Conservation (phyloP, 805 yeast genomes). For the Saccharomyces jurei region DNA sequence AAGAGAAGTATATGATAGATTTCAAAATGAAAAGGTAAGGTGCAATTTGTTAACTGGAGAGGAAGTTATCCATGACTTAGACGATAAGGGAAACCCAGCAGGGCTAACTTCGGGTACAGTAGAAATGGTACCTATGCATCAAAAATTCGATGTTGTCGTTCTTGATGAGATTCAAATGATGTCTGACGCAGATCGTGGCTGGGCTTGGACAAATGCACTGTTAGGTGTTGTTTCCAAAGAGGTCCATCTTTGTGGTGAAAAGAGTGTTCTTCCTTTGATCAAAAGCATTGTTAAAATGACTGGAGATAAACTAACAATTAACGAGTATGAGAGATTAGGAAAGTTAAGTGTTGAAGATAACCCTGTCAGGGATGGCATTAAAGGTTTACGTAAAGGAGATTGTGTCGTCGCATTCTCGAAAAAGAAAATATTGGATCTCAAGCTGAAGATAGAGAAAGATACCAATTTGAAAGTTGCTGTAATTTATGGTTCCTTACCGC, state of each 20-base stretch:
- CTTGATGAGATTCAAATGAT: conserved; percentile 97
- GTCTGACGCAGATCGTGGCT: conserved; percentile 68
- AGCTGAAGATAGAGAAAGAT: conserved; percentile 56
- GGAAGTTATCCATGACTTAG: conserved; percentile 68
- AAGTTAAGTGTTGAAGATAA: conserved; percentile 48
- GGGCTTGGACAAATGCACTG: conserved; percentile 90
- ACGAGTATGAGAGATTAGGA: conserved; percentile 68
- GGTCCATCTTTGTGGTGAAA: conserved; percentile 91
- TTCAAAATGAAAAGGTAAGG: conserved; percentile 52
- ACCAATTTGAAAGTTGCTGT: conserved; percentile 72
- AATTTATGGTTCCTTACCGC: conserved; percentile 91
- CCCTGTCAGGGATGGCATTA: conserved; percentile 23
- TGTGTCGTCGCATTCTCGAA: conserved; percentile 86
- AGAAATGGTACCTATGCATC: conserved; percentile 76
- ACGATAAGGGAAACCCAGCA: conserved; percentile 65
- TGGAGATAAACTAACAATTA: conserved; percentile 74
- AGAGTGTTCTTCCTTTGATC: conserved; percentile 66
- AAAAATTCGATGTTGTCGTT: conserved; percentile 75
- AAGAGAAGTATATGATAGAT: conserved; percentile 80
- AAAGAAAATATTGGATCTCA: conserved; percentile 56
- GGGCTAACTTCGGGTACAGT: conserved; percentile 79
- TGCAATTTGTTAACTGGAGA: conserved; percentile 96
- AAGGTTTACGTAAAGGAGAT: conserved; percentile 54
- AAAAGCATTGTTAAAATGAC: conserved; percentile 51
- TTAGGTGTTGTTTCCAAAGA: conserved; percentile 81